A percentile compares a stretch with the other conserved stretches of the same genome.
These are phyloP conservation scores for Trichosporon sp. DNA, from an alignment of 1,284 basidiomycete genomes.

Conservation along the genomic window DNA sequence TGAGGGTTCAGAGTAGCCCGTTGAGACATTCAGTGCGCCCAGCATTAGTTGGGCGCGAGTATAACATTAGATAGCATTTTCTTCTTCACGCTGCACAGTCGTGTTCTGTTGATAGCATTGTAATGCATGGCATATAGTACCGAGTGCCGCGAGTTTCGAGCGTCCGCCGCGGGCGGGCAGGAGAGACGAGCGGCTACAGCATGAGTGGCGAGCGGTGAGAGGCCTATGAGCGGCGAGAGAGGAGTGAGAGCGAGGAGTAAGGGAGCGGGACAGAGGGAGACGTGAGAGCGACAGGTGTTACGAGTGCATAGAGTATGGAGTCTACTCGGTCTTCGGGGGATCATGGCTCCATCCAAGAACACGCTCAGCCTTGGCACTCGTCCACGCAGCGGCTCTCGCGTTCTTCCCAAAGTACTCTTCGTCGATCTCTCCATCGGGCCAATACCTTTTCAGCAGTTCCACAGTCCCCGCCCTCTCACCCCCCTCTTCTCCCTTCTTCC, in stretches of 20 bases:
- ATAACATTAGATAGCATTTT: slow-evolving; percentile 19
- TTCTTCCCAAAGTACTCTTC: slow-evolving; percentile 36
- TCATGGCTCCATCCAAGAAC: slow-evolving; percentile 55
- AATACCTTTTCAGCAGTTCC: slow-evolving; percentile 33
- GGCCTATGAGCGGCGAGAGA: background rate
- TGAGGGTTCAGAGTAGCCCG: background rate
- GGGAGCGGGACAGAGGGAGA: too few relatives aligned
- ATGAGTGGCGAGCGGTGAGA: background rate
- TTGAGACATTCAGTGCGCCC: background rate
- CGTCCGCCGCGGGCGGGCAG: too few relatives aligned
- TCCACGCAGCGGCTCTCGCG: slow-evolving; percentile 44
- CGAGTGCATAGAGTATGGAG: too few relatives aligned
- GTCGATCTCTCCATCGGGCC: slow-evolving; percentile 34
- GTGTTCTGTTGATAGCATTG: slow-evolving; percentile 19
- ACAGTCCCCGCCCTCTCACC: slow-evolving; percentile 32
- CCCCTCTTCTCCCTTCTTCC: slow-evolving; percentile 27
- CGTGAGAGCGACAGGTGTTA: too few relatives aligned
- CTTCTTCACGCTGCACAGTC: background rate
- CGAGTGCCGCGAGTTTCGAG: background rate
- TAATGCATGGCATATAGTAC: slow-evolving; percentile 7
- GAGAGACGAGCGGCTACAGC: background rate
- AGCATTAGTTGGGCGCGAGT: too few relatives aligned
- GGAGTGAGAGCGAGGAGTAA: too few relatives aligned
- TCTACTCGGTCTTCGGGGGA: too few relatives aligned
- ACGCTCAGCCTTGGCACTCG: slow-evolving; percentile 49